Evolutionary conservation across 257 asterid species (phyloP), one percentile per base, ranked within the genome.

Genomic region (Petrea volubilis): DNA sequence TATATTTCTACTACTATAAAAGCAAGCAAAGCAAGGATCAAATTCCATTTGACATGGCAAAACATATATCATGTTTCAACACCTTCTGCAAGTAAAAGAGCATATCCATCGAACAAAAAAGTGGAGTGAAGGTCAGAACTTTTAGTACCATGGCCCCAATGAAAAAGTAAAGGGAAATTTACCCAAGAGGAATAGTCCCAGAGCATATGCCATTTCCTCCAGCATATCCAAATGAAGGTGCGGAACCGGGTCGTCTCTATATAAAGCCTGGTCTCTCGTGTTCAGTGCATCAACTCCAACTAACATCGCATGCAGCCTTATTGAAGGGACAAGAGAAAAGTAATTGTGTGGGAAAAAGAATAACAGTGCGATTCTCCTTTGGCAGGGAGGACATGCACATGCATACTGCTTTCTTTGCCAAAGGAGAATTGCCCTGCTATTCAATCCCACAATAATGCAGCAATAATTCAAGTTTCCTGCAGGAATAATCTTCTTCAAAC

Each of bases 381-480:
- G 86, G 87, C 88, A 82, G 72, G 78, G 70, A 70, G 29, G 74
- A 53, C 78, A 79, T 80, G 83, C 88, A 75, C 62, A 74, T 73
- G 87, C 86, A 75, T 76, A 75, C 72, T 67, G 65, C 60, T 64
- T 67, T 62, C 80, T 79, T 72, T 76, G 92, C 96, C 92, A 87
- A 87, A 86, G 91, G 91, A 90, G 96, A 90, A 84, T 87, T 90
- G 91, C 87, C 92, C 91, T 80, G 92, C 82, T 50, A 84, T 86
- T 85, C 70, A 20, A 71, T 71, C 81, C 80, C 82, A 76, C 86
- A 79, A 5, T 38, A 7, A 67, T 79, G 83, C 76, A 49, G 71
- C 70, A 67, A n/a, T 41, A 27, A 17, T 10, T 60, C 50, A 36
- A 13, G 34, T 24, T 43, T n/a, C n/a, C 28, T n/a, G n/a, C 20